Evolutionary conservation across 306 rosid genomes (phyloP).

Genomic region (Amphicarpaea edgeworthii): DNA sequence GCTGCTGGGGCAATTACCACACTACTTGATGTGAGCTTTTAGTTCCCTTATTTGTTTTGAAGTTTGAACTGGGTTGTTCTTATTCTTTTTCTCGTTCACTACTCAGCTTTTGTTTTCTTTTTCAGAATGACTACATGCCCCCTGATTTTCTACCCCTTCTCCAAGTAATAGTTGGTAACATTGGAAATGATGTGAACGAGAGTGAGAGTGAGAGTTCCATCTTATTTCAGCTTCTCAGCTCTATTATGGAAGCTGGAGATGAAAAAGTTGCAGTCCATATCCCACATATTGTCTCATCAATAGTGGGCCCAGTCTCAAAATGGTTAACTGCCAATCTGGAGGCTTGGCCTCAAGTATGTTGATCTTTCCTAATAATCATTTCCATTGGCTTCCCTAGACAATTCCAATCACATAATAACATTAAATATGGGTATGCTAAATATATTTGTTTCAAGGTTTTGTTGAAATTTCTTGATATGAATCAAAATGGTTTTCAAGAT

Average conservation of each 20-base stretch:
- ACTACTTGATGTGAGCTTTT: slow-evolving; percentile 77
- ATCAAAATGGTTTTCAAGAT: slow-evolving; percentile 32
- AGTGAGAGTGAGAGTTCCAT: slow-evolving; percentile 71
- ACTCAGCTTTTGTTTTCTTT: slow-evolving; percentile 45
- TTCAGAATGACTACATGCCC: slow-evolving; percentile 88
- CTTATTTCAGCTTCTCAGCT: slow-evolving; percentile 81
- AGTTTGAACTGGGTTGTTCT: slow-evolving; percentile 20
- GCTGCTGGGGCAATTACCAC: slow-evolving; percentile 86
- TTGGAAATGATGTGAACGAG: slow-evolving; percentile 70
- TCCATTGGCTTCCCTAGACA: slow-evolving; percentile 9
- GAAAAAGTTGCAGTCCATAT: slow-evolving; percentile 77
- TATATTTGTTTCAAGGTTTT: not conserved
- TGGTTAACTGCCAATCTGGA: slow-evolving; percentile 60
- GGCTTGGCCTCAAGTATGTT: slow-evolving; percentile 87
- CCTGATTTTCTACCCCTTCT: slow-evolving; percentile 93
- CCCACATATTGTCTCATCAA: slow-evolving; percentile 67
- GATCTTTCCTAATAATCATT: slow-evolving; percentile 29
- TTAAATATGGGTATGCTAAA: too few relatives aligned
- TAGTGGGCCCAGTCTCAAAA: slow-evolving; percentile 72
- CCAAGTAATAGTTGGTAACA: slow-evolving; percentile 72
- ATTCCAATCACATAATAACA: slow-evolving; percentile 14
- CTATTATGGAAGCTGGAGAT: slow-evolving; percentile 81
- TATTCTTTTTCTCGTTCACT: slow-evolving; percentile 39
- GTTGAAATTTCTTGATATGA: slow-evolving; percentile 14
- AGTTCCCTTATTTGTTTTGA: slow-evolving; percentile 39